Conservation (phyloP, 2,329 filamentous ascomycete species). For the Aphanocladium album region DNA sequence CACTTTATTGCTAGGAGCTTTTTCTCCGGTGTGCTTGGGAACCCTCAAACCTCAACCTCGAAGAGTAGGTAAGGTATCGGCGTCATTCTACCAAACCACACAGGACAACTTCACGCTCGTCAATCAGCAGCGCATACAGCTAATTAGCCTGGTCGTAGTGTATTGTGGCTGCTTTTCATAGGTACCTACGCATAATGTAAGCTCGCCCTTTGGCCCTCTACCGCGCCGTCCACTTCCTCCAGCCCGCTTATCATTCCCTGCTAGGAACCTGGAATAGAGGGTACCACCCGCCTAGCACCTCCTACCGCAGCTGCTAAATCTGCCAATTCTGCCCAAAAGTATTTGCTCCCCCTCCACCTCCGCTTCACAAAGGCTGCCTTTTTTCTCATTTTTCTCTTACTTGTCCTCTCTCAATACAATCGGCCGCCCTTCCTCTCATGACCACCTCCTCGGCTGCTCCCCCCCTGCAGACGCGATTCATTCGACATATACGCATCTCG, state of each 20-base stretch:
- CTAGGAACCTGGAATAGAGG: constrained; percentile 2
- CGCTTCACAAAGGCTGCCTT: neutral
- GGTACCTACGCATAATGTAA: neutral
- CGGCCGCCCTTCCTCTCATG: neutral
- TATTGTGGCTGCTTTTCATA: no score
- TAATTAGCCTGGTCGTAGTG: no score
- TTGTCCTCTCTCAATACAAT: neutral
- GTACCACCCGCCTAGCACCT: neutral
- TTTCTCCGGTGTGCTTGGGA: neutral
- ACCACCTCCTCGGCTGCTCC: neutral
- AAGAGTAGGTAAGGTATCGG: no score
- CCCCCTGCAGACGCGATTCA: neutral
- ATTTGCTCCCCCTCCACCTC: constrained; percentile 3
- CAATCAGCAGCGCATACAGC: no score
- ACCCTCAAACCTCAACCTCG: neutral
- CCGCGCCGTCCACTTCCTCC: neutral
- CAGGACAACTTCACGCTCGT: no score
- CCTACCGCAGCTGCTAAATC: neutral
- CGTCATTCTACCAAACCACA: no score
- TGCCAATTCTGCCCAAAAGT: neutral
- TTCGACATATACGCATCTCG: neutral
- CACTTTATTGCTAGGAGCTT: constrained; percentile 1
- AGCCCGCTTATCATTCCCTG: constrained; percentile 1
- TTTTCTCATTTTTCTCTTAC: neutral
- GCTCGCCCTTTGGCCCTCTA: neutral